Percentiles rank a stretch among this genome's conserved stretches.
Evolutionary conservation across 176 grass and related monocot species (phyloP).

Genomic region (barley (Hordeum vulgare)): MorexV3_pseudomolecules_assembly NC_058519.1:561496945-561497444

Average conservation of each 20-base stretch:
- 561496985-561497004: background rate
- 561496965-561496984: background rate
- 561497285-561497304: background rate
- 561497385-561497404: background rate
- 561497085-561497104: background rate
- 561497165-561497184: background rate
- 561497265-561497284: background rate
- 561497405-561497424: background rate
- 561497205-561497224: background rate
- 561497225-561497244: constrained; percentile 1
- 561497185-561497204: background rate
- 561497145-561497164: background rate
- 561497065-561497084: background rate
- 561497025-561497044: background rate
- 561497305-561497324: background rate
- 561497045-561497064: background rate
- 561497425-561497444: background rate
- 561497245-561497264: background rate
- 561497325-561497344: background rate
- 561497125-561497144: constrained; percentile 1
- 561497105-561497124: background rate
- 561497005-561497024: background rate
- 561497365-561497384: background rate
- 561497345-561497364: background rate
- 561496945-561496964: background rate